phyloP scores from a whole-genome alignment of 2,329 filamentous ascomycete species.

The Epichloe hybrida region DNA sequence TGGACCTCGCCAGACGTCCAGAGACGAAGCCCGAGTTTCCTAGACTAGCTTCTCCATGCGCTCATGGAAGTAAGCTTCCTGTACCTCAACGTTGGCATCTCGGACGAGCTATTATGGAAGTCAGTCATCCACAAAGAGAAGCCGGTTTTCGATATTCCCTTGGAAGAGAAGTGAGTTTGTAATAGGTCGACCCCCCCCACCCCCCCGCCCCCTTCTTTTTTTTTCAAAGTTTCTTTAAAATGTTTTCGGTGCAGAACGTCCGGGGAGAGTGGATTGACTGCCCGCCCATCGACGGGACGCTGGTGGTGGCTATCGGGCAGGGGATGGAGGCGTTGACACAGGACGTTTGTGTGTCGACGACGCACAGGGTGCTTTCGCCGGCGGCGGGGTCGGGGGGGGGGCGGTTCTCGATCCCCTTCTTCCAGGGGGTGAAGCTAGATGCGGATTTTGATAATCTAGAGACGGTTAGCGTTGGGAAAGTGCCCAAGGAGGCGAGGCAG shows the following conservation, averaged over 20 bases:
- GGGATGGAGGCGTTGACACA: conserved; percentile 74
- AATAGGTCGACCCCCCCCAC: no score
- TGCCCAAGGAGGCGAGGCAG: conserved; percentile 49
- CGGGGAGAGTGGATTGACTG: conserved; percentile 71
- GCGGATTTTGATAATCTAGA: conserved; percentile 68
- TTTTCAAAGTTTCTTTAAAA: no score
- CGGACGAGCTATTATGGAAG: conserved; percentile 47
- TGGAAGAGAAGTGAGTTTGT: conserved; percentile 52
- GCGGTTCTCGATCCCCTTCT: conserved; percentile 73
- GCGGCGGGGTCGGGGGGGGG: conserved; percentile 49
- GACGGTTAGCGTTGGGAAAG: conserved; percentile 37
- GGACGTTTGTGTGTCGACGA: conserved; percentile 71
- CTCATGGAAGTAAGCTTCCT: conserved; percentile 80
- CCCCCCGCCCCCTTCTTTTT: no score
- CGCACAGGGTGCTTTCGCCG: conserved; percentile 71
- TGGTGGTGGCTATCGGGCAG: conserved; percentile 81
- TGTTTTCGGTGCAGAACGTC: conserved; percentile 53
- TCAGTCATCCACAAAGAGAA: conserved; percentile 57
- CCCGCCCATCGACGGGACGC: conserved; percentile 58
- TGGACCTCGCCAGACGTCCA: conserved; percentile 49
- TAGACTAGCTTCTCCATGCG: conserved; percentile 57
- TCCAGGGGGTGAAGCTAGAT: conserved; percentile 73
- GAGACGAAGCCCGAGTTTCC: conserved; percentile 61
- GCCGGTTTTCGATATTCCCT: conserved; percentile 63
- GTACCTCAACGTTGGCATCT: conserved; percentile 68